phyloP scores from a whole-genome alignment of 805 yeast genomes.

The Cyberlindnera subsufficiens region DNA sequence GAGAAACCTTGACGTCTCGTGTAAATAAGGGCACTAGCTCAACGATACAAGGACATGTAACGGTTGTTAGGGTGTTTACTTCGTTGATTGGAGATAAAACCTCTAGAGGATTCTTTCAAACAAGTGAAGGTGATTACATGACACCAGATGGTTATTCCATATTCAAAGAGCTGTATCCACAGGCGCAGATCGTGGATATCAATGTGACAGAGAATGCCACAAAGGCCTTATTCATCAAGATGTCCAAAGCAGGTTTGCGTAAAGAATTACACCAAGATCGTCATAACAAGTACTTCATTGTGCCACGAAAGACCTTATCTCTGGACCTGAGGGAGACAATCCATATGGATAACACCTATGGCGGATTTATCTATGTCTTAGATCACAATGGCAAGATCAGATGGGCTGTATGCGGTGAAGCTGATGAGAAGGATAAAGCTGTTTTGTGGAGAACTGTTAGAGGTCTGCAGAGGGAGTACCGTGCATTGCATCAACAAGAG shows the following conservation, averaged over 20 bases:
- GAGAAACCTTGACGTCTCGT: conserved; percentile 40
- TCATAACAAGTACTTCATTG: conserved; percentile 54
- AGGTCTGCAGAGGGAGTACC: conserved; percentile 48
- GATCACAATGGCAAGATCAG: conserved; percentile 72
- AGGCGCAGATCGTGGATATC: conserved; percentile 69
- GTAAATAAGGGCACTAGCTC: conserved; percentile 26
- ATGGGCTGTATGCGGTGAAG: conserved; percentile 88
- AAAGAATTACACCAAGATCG: conserved; percentile 41
- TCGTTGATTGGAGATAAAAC: conserved; percentile 68
- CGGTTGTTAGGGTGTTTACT: conserved; percentile 61
- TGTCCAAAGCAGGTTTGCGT: conserved; percentile 41
- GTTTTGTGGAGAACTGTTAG: conserved; percentile 61
- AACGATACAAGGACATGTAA: conserved; percentile 43
- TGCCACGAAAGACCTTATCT: conserved; percentile 54
- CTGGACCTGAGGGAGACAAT: conserved; percentile 52
- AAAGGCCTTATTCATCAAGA: conserved; percentile 58
- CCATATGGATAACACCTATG: conserved; percentile 64
- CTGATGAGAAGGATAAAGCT: conserved; percentile 58
- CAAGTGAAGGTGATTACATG: conserved; percentile 36
- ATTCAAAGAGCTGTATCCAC: conserved; percentile 38
- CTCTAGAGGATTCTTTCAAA: conserved; percentile 52
- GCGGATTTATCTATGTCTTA: conserved; percentile 79
- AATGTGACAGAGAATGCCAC: conserved; percentile 68
- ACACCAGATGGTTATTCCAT: conserved; percentile 33
- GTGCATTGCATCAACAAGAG: conserved; percentile 9